Evolutionary conservation across 371 early-diverging fungal genomes (phyloP).

Genomic region (Batkoa obscura): DNA sequence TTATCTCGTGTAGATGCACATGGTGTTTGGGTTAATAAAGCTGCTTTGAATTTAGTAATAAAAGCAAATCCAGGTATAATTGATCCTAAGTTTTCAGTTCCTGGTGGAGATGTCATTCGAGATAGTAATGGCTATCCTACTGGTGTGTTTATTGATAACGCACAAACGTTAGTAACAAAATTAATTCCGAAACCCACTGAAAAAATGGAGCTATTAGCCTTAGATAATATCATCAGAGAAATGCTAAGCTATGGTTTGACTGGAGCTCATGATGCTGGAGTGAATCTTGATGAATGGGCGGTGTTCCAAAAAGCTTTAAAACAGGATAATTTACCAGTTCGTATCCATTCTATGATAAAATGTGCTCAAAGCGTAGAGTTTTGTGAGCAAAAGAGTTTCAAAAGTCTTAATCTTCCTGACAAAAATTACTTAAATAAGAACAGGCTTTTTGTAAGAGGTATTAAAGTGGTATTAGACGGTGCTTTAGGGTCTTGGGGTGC

Average conservation of each 20-base stretch:
- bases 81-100: not conserved
- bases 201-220: no score
- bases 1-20: not conserved
- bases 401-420: no score
- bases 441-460: conserved; percentile 9
- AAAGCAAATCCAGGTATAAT: not conserved
- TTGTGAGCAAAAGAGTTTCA: not conserved
- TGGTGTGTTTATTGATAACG: not conserved
- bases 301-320: not conserved
- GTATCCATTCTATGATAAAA: not conserved
- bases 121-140: not conserved
- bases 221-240: not conserved
- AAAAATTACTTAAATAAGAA: not conserved
- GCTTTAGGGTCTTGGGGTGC: conserved; percentile 27
- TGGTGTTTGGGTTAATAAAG: not conserved
- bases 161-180: not conserved
- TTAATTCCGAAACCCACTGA: not conserved
- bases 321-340: not conserved
- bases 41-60: not conserved
- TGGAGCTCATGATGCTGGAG: not conserved
- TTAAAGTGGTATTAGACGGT: conserved; percentile 25
- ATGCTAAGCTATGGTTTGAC: not conserved
- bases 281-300: not conserved
- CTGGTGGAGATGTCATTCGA: not conserved
- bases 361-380: not conserved